Evolutionary conservation across 306 rosid species (phyloP), one percentile per base, ranked within the genome.

Genomic region (Hippophae rhamnoides): DNA sequence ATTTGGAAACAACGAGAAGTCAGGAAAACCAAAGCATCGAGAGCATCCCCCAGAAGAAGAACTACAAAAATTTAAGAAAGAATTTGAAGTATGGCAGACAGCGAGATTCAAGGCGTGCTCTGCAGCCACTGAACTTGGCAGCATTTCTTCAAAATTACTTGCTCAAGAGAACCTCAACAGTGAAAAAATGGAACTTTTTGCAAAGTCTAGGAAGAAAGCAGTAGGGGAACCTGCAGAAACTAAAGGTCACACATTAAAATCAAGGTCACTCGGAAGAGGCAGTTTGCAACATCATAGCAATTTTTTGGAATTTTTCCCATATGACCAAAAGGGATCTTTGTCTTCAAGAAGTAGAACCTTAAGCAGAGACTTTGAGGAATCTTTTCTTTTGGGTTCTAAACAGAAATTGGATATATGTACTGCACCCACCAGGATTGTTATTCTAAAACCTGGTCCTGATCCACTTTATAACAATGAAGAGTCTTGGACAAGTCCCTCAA

Each of bases 21-120:
- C 72, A 25, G 95, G 83, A 52, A 71, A 79, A 65, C 81, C 84
- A 45, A 79, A 71, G 72, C 87, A 75, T 31, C 76, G 82, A 53
- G 99, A 86, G 50, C 99, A 93, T 84, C 99, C 97, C 59, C 99
- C 88, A 68, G 99, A 93, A 68, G 89, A 93, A 79, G 97, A 86
- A 71, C 76, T 93, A 51, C 93, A 86, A 69, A 88, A 80, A 75
- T 93, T 93, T 69, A 86, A 86, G 85, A 88, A 80, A 79, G 99
- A 93, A 68, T 93, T 86, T 72, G 99, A 85, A 81, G 95, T 88
- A 57, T 93, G 80, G 79, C 99, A 88, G 67, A 85, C 95, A 52
- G 80, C 89, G 44, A 84, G 97, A 77, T 78, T 86, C 63, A 77
- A 69, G 70, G 90, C 88, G 73, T 86, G 90, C 76, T 82, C 97